Percentiles rank a stretch among this genome's conserved stretches.
Evolutionary conservation across 164 flowering plant genomes (phyloP).

Genomic region (Sextonia rubra): DNA sequence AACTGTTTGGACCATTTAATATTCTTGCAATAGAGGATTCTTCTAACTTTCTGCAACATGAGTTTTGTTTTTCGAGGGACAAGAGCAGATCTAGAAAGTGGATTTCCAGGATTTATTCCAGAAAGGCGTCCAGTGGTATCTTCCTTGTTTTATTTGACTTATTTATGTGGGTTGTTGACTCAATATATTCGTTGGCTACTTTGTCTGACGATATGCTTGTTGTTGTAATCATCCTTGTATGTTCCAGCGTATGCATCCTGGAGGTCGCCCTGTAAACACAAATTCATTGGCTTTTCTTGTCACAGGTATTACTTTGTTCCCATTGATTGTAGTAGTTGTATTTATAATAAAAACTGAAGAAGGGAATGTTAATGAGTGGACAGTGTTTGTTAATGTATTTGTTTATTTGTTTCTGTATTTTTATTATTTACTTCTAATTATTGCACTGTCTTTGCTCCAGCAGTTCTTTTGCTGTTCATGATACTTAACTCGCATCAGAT

Average conservation of each 20-base stretch:
- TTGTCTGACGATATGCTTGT: not conserved
- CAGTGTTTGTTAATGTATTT: not conserved
- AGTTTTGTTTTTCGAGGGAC: constrained; percentile 77
- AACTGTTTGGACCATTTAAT: no score
- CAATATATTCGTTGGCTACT: not conserved
- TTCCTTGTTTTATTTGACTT: not conserved
- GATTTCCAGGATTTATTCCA: constrained; percentile 65
- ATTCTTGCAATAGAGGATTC: not conserved
- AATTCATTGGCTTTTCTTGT: constrained; percentile 82
- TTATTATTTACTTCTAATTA: constrained; percentile 3
- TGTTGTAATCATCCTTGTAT: constrained; percentile 1
- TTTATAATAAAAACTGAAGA: not conserved
- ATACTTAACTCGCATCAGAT: constrained; percentile 87
- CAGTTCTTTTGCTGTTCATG: constrained; percentile 86
- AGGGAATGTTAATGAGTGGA: not conserved
- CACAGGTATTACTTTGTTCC: constrained; percentile 46
- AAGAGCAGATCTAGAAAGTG: constrained; percentile 70
- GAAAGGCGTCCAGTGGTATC: constrained; percentile 73
- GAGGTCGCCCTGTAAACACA: constrained; percentile 60
- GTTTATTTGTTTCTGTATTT: not conserved
- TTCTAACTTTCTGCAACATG: constrained; percentile 33
- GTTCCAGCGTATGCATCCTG: constrained; percentile 67
- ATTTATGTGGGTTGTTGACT: not conserved
- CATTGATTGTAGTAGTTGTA: not conserved
- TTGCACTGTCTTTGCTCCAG: constrained; percentile 9